phyloP scores from a whole-genome alignment of 805 yeast species.

The Dipodascus geniculatus region DNA sequence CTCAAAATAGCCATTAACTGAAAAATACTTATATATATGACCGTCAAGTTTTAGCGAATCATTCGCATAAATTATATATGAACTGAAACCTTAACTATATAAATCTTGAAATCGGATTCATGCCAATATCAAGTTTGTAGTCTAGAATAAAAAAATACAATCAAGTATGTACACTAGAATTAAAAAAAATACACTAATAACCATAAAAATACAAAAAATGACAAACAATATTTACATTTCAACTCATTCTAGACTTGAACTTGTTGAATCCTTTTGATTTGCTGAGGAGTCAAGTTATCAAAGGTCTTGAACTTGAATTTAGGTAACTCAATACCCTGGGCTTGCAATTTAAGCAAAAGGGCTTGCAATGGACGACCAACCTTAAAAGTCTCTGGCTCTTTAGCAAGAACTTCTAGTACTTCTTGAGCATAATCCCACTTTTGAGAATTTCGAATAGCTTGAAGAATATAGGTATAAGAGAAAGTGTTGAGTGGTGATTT shows the following conservation, averaged over 20 bases:
- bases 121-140: no score
- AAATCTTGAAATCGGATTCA: not conserved
- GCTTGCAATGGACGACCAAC: not conserved
- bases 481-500: slow-evolving; percentile 19
- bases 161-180: no score
- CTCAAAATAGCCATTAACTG: not conserved
- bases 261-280: not conserved
- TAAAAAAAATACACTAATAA: no score
- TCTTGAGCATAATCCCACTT: slow-evolving; percentile 6
- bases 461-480: slow-evolving; percentile 19
- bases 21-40: not conserved
- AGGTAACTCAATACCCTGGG: not conserved
- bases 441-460: slow-evolving; percentile 7
- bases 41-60: not conserved
- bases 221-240: not conserved
- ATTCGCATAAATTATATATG: not conserved
- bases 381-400: not conserved
- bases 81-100: not conserved
- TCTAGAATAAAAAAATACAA: no score
- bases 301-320: not conserved
- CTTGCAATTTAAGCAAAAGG: not conserved
- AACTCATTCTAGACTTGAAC: not conserved
- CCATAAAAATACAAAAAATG: not conserved
- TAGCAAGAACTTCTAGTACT: slow-evolving; percentile 8
- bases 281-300: not conserved